phyloP scores from a whole-genome alignment of 345 rosid genomes.

The Adansonia digitata region DNA sequence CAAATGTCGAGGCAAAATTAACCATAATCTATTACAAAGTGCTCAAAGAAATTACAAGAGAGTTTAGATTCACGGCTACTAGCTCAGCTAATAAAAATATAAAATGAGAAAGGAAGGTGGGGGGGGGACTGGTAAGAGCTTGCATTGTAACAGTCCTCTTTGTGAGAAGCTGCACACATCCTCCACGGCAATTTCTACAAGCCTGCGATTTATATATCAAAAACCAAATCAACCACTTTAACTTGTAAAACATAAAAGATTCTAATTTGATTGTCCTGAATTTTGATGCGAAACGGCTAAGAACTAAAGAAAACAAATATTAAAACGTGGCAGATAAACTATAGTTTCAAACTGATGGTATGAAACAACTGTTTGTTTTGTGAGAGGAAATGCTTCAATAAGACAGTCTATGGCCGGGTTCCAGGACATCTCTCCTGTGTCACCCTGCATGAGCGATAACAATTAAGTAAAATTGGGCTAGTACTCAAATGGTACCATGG shows the following conservation, averaged over 20 bases:
- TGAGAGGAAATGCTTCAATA: no score
- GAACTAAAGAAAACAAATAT: no score
- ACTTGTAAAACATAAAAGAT: background rate
- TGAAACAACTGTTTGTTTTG: no score
- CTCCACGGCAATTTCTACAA: background rate
- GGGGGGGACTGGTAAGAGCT: background rate
- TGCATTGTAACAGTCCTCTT: background rate
- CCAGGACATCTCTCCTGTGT: no score
- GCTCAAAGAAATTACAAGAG: background rate
- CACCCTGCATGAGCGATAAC: no score
- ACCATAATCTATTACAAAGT: background rate
- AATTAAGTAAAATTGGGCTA: no score
- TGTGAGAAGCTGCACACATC: background rate
- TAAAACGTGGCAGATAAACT: no score
- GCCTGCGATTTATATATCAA: background rate
- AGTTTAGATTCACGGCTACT: constrained; percentile 1
- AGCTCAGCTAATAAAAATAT: background rate
- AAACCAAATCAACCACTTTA: background rate
- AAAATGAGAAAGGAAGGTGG: background rate
- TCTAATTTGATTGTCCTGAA: background rate
- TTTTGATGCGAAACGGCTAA: no score
- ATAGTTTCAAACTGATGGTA: no score
- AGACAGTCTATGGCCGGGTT: no score
- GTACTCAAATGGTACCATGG: no score
- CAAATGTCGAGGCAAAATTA: background rate